These are phyloP conservation scores for Acer yangbiense DNA, from an alignment of 345 rosid genomes.

Conservation along the genomic window DNA sequence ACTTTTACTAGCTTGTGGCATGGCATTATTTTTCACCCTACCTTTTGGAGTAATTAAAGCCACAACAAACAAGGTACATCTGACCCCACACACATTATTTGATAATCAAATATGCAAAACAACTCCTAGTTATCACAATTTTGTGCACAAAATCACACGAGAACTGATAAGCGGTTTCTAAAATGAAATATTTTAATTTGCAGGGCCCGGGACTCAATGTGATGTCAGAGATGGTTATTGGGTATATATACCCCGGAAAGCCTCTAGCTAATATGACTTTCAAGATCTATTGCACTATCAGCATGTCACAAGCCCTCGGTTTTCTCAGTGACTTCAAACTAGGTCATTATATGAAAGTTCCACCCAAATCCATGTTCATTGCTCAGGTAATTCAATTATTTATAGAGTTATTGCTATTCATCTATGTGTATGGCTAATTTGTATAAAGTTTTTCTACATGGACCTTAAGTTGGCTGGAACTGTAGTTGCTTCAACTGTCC, in stretches of 20 bases:
- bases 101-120: not conserved
- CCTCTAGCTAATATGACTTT: conserved; percentile 83
- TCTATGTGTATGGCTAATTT: not conserved
- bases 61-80: conserved; percentile 64
- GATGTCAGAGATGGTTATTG: conserved; percentile 71
- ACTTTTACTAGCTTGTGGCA: conserved; percentile 53
- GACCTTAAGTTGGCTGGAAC: conserved; percentile 57
- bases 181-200: not conserved
- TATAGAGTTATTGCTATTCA: not conserved
- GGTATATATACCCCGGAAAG: conserved; percentile 71
- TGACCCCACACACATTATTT: not conserved
- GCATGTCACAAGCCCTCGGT: conserved; percentile 70
- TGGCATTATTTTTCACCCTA: conserved; percentile 67
- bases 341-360: conserved; percentile 88
- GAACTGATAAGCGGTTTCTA: not conserved
- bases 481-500: conserved; percentile 51
- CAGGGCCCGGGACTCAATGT: conserved; percentile 73
- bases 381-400: conserved; percentile 43
- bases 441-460: not conserved
- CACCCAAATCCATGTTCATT: conserved; percentile 77
- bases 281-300: conserved; percentile 78
- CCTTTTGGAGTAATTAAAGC: conserved; percentile 76
- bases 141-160: no score
- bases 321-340: conserved; percentile 73
- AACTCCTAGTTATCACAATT: no score